Evolutionary conservation across 768 basidiomycete genomes (phyloP).

Genomic region (Termitomyces bulborhizus): DNA sequence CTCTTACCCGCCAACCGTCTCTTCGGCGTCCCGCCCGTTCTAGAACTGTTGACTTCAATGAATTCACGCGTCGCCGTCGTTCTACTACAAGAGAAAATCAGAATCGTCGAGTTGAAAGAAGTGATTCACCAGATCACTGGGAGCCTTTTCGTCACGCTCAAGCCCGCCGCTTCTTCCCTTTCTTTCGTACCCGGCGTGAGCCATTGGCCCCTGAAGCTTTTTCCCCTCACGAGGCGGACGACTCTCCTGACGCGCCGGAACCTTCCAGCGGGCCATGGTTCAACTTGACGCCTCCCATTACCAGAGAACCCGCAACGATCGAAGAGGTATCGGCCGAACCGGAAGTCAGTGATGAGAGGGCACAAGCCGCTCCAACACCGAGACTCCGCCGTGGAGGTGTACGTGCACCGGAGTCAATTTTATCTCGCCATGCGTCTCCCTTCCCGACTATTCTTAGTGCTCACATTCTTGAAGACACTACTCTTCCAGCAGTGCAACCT

Average conservation of each 20-base stretch:
- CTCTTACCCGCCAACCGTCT: conserved; percentile 51
- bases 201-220: conserved; percentile 20
- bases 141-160: conserved; percentile 17
- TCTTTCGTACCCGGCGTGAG: conserved; percentile 36
- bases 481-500: background rate
- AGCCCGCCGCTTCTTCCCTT: conserved; percentile 53
- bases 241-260: conserved; percentile 6
- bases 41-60: conserved; percentile 62
- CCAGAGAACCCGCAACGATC: conserved; percentile 8
- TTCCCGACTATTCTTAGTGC: conserved; percentile 9
- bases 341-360: conserved; percentile 28
- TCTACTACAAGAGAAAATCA: conserved; percentile 36
- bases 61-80: conserved; percentile 63
- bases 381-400: conserved; percentile 64
- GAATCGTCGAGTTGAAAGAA: conserved; percentile 20
- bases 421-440: conserved; percentile 42
- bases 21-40: conserved; percentile 52
- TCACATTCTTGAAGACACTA: background rate
- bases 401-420: conserved; percentile 55
- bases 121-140: conserved; percentile 23
- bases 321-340: conserved; percentile 15
- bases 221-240: conserved; percentile 6
- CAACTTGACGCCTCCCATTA: conserved; percentile 18
- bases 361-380: conserved; percentile 27
- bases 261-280: conserved; percentile 19